These are phyloP conservation scores for Lentinula raphanica DNA, from an alignment of 768 basidiomycete species.

Conservation along the genomic window DNA sequence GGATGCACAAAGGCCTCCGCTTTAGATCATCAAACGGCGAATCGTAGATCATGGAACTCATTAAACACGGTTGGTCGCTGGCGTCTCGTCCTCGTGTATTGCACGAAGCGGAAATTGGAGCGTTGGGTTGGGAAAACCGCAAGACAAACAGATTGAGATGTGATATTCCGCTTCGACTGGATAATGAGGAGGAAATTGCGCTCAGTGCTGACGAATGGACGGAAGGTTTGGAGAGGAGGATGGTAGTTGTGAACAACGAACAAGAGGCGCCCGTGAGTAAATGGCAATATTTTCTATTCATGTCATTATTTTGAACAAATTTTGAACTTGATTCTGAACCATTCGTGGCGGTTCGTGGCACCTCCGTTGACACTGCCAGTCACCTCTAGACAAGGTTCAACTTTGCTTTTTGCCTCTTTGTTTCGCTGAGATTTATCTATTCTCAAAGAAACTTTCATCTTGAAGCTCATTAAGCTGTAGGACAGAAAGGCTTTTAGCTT, in stretches of 20 bases:
- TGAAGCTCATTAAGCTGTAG: not conserved
- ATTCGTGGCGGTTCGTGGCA: too few species aligned
- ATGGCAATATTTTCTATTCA: too few species aligned
- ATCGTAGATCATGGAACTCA: not conserved
- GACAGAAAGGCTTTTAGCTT: not conserved
- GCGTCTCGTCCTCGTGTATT: not conserved
- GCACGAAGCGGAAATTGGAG: constrained; percentile 7
- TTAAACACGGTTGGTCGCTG: not conserved
- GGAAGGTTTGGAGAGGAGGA: too few species aligned
- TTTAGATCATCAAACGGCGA: not conserved
- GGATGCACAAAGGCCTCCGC: not conserved
- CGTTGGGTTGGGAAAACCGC: not conserved
- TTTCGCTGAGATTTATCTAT: not conserved
- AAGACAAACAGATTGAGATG: not conserved
- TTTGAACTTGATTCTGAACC: too few species aligned
- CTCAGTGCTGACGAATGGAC: too few species aligned
- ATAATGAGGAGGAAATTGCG: too few species aligned
- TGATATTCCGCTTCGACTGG: not conserved
- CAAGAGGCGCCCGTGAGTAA: too few species aligned
- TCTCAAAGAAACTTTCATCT: not conserved
- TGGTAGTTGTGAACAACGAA: too few species aligned
- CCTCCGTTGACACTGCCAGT: too few species aligned
- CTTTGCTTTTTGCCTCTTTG: not conserved
- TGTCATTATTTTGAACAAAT: too few species aligned
- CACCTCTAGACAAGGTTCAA: too few species aligned